phyloP scores from a whole-genome alignment of 225 moss, liverwort and hornwort genomes.

The Polytrichum formosum region DNA sequence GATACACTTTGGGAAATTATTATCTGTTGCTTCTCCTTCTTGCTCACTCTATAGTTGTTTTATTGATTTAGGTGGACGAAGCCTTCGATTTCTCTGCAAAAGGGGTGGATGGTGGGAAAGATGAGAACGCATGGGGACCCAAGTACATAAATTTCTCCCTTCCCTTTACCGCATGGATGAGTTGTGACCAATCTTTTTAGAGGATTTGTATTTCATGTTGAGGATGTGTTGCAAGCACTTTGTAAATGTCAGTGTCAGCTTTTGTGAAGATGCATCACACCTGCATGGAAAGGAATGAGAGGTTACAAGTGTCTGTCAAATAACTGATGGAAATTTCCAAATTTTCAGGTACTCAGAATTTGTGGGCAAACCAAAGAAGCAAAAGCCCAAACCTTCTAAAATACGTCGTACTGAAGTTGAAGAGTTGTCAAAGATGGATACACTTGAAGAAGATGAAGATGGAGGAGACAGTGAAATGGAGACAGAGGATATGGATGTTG shows the following conservation, averaged over 20 bases:
- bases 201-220: no score
- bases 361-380: constrained; percentile 50
- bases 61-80: constrained; percentile 41
- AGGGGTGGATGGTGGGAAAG: constrained; percentile 28
- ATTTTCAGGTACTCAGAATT: constrained; percentile 57
- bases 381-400: constrained; percentile 21
- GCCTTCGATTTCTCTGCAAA: constrained; percentile 60
- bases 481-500: constrained; percentile 22
- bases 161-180: no score
- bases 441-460: constrained; percentile 38
- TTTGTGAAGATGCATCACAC: no score
- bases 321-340: background rate
- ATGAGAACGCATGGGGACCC: constrained; percentile 46
- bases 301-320: no score
- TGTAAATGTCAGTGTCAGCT: no score
- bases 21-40: no score
- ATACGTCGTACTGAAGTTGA: constrained; percentile 32
- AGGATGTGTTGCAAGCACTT: no score
- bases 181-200: no score
- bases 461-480: constrained; percentile 35
- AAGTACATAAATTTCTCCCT: constrained; percentile 24
- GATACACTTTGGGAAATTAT: no score
- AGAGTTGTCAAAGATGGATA: constrained; percentile 39
- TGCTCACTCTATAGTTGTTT: no score
- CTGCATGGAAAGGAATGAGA: no score